Conservation (phyloP, 305 asterid genomes). For the Rubia peregrina region DNA sequence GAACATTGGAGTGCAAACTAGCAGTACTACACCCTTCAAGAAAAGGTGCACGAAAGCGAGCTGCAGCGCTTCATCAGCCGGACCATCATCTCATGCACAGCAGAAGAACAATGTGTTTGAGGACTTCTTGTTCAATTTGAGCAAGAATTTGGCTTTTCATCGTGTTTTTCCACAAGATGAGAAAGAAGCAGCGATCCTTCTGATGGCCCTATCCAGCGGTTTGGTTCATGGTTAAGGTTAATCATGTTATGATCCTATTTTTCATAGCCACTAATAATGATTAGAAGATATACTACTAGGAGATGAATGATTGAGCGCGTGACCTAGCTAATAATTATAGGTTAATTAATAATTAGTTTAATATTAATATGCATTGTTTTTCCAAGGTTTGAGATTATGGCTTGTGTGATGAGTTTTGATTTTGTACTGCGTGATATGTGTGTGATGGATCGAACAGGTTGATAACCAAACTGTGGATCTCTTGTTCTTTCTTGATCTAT, state of each 20-base stretch:
- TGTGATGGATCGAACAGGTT: constrained; percentile 16
- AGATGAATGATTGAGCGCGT: constrained; percentile 5
- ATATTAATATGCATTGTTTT: constrained; percentile 4
- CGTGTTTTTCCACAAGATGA: constrained; percentile 90
- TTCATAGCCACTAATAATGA: constrained; percentile 1
- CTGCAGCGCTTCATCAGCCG: constrained; percentile 10
- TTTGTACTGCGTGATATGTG: constrained; percentile 20
- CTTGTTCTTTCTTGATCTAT: constrained; percentile 22
- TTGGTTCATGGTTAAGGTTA: constrained; percentile 22
- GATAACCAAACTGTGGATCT: constrained; percentile 20
- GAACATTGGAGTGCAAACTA: constrained; percentile 23
- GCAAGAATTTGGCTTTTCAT: constrained; percentile 55
- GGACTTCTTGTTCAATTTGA: constrained; percentile 67
- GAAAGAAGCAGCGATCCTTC: constrained; percentile 87
- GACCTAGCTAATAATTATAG: constrained; percentile 10
- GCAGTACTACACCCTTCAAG: constrained; percentile 31
- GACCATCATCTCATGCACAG: constrained; percentile 9
- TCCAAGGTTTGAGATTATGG: constrained; percentile 9
- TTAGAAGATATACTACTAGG: constrained; percentile 12
- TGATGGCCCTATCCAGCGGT: constrained; percentile 88
- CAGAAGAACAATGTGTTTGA: constrained; percentile 48
- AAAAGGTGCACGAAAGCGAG: constrained; percentile 42
- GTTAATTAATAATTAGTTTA: neutral
- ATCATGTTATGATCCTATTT: neutral
- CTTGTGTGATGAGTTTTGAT: constrained; percentile 15